phyloP scores from a whole-genome alignment of 371 early-diverging fungal genomes.

The Mortierella polycephala region DNA sequence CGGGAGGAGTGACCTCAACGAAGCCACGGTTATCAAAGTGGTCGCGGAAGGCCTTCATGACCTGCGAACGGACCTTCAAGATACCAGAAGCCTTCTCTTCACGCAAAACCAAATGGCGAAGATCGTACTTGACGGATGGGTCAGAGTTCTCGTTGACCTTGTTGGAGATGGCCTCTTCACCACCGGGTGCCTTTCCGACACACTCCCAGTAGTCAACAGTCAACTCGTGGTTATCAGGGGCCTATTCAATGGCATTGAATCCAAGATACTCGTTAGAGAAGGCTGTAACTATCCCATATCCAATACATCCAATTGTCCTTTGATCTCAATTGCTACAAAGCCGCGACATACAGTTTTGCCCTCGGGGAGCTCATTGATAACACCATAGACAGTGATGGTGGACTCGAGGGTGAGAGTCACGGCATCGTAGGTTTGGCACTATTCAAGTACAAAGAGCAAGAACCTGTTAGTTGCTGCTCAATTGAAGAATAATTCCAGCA shows the following conservation, averaged over 20 bases:
- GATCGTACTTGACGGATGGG: slow-evolving; percentile 90
- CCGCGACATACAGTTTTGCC: slow-evolving; percentile 83
- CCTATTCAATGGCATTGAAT: slow-evolving; percentile 58
- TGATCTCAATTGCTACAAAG: not conserved
- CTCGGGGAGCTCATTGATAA: slow-evolving; percentile 87
- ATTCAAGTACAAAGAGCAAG: slow-evolving; percentile 5
- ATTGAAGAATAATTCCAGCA: not conserved
- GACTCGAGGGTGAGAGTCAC: slow-evolving; percentile 94
- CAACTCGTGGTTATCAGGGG: slow-evolving; percentile 96
- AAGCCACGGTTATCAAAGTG: slow-evolving; percentile 89
- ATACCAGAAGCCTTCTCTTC: slow-evolving; percentile 92
- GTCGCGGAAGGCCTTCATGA: slow-evolving; percentile 95
- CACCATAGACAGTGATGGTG: slow-evolving; percentile 89
- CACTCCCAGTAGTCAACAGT: slow-evolving; percentile 97
- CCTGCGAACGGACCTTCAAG: slow-evolving; percentile 89
- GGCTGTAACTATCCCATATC: not conserved
- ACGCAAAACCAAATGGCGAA: slow-evolving; percentile 98
- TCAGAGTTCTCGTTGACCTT: slow-evolving; percentile 90
- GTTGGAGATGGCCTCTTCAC: slow-evolving; percentile 94
- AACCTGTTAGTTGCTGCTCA: not conserved
- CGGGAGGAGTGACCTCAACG: slow-evolving; percentile 98
- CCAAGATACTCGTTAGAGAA: not conserved
- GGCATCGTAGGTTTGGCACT: slow-evolving; percentile 96
- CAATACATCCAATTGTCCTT: not conserved
- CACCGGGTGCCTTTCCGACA: slow-evolving; percentile 93